phyloP scores from a whole-genome alignment of 345 rosid genomes.

The Barbarea vulgaris region DNA sequence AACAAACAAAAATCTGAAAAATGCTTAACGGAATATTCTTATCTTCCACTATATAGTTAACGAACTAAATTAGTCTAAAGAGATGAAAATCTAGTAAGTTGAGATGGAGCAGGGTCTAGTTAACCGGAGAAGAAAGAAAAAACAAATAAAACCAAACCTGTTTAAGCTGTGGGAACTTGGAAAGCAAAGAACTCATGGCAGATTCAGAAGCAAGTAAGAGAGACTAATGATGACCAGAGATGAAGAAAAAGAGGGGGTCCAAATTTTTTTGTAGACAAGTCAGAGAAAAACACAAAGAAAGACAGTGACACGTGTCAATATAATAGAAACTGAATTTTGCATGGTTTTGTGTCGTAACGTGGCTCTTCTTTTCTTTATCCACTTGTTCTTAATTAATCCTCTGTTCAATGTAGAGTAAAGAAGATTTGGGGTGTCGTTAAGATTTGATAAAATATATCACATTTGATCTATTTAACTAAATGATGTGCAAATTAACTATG shows the following conservation, averaged over 20 bases:
- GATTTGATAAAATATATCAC: not conserved
- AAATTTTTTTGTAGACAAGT: constrained; percentile 3
- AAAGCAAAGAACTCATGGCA: constrained; percentile 26
- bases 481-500: too few relatives aligned
- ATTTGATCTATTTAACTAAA: not conserved
- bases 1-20: not conserved
- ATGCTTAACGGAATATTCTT: not conserved
- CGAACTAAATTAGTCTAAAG: constrained; percentile 1
- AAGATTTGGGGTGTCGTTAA: not conserved
- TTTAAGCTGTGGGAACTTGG: not conserved
- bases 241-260: not conserved
- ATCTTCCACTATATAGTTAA: not conserved
- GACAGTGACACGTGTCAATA: constrained; percentile 28
- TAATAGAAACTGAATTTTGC: constrained; percentile 20
- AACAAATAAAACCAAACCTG: constrained; percentile 24
- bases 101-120: not conserved
- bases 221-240: constrained; percentile 10
- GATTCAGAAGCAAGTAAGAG: constrained; percentile 2
- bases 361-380: not conserved
- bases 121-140: not conserved
- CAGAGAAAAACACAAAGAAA: constrained; percentile 26
- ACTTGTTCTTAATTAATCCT: not conserved
- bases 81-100: not conserved
- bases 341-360: constrained; percentile 38
- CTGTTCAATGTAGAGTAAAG: not conserved